phyloP scores from a whole-genome alignment of 1,284 basidiomycete genomes.

The Stereum hirsutum region DNA sequence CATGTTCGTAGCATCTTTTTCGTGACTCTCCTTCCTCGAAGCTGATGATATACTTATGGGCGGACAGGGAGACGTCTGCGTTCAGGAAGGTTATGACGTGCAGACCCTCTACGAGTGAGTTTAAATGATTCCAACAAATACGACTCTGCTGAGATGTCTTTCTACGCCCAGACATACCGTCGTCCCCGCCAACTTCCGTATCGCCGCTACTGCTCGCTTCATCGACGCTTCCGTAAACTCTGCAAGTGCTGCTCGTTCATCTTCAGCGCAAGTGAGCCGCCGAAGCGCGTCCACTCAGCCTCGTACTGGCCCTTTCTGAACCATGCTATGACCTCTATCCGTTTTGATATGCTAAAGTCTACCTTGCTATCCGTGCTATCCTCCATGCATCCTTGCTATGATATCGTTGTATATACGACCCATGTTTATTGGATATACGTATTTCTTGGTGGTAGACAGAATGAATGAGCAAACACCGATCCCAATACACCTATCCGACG shows the following conservation, averaged over 20 bases:
- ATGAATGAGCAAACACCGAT: too few relatives aligned
- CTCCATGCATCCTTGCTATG: too few relatives aligned
- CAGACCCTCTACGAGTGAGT: slow-evolving; percentile 65
- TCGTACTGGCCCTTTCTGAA: neutral
- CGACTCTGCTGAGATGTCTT: neutral
- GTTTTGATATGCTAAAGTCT: too few relatives aligned
- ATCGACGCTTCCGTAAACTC: slow-evolving; percentile 25
- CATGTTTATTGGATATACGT: neutral
- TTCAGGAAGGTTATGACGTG: slow-evolving; percentile 63
- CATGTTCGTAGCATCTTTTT: slow-evolving; percentile 40
- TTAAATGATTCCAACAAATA: neutral
- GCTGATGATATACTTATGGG: slow-evolving; percentile 1
- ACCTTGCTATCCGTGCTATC: too few relatives aligned
- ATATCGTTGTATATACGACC: neutral
- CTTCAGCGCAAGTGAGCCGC: neutral
- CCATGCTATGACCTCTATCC: too few relatives aligned
- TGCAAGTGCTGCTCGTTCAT: neutral
- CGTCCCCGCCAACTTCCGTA: slow-evolving; percentile 39
- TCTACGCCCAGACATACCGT: slow-evolving; percentile 33
- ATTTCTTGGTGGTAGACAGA: too few relatives aligned
- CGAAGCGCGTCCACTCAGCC: too few relatives aligned
- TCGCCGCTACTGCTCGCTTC: slow-evolving; percentile 43
- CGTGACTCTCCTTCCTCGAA: neutral
- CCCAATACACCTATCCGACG: too few relatives aligned
- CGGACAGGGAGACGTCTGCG: slow-evolving; percentile 58